Evolutionary conservation across 305 asterid species (phyloP).

Genomic region (Rubia balearica): DNA sequence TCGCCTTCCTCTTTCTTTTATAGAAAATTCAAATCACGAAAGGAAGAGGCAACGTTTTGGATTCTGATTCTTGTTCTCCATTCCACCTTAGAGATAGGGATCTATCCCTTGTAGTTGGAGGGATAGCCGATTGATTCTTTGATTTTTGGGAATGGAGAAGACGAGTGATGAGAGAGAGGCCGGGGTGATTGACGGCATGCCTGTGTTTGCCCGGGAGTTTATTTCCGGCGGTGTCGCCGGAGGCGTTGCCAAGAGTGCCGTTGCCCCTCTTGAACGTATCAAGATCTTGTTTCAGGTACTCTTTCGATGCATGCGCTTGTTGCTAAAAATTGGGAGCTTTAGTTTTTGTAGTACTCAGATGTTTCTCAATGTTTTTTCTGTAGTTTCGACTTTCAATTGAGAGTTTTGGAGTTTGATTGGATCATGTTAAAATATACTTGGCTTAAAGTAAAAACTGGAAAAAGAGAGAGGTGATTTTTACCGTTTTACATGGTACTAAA

Average conservation of each 20-base stretch:
- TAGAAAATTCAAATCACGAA: neutral
- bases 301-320: neutral
- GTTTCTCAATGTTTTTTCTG: neutral
- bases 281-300: constrained; percentile 90
- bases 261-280: constrained; percentile 94
- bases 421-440: constrained; percentile 1
- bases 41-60: constrained; percentile 15
- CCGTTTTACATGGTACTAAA: neutral
- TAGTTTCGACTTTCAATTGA: neutral
- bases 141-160: constrained; percentile 40
- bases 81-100: neutral
- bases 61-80: constrained; percentile 5
- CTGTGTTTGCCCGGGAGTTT: constrained; percentile 69
- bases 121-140: constrained; percentile 3
- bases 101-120: neutral
- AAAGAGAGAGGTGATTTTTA: neutral
- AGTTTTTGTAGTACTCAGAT: neutral
- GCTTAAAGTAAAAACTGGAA: neutral
- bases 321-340: neutral
- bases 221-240: constrained; percentile 94
- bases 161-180: constrained; percentile 30
- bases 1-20: neutral
- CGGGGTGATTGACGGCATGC: constrained; percentile 50
- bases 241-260: constrained; percentile 81
- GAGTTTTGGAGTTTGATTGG: constrained; percentile 8